These are phyloP conservation scores for Cichorium intybus DNA, from an alignment of 140 eudicot species.

Conservation along the genomic window DNA sequence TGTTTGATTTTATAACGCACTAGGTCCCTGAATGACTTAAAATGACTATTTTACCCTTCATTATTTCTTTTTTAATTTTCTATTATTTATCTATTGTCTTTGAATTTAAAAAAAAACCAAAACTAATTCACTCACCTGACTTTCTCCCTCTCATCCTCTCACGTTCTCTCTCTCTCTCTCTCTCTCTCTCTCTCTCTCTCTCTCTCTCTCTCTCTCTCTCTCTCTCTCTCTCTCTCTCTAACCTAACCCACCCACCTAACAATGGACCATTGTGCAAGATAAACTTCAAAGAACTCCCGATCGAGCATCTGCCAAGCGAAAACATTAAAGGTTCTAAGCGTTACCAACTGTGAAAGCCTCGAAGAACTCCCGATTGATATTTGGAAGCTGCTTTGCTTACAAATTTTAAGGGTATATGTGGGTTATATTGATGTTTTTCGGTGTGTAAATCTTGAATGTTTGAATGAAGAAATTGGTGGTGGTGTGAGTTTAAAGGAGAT, in stretches of 20 bases:
- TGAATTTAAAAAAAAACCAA: too few relatives aligned
- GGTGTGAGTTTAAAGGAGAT: constrained; percentile 65
- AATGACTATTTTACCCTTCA: too few relatives aligned
- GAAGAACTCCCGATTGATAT: constrained; percentile 59
- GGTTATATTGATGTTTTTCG: constrained; percentile 69
- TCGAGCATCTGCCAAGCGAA: constrained; percentile 51
- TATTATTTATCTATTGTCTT: too few relatives aligned
- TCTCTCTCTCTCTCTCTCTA: too few relatives aligned
- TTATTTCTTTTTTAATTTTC: too few relatives aligned
- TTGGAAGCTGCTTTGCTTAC: constrained; percentile 40
- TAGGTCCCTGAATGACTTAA: too few relatives aligned
- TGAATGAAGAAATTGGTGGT: constrained; percentile 62
- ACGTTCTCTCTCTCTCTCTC: too few relatives aligned
- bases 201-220: too few relatives aligned
- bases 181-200: too few relatives aligned
- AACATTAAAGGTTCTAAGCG: constrained; percentile 50
- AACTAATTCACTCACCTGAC: too few relatives aligned
- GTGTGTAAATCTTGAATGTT: constrained; percentile 57
- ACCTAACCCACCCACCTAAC: constrained; percentile 76
- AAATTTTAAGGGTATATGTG: constrained; percentile 59
- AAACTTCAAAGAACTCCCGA: constrained; percentile 54
- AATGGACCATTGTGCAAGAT: constrained; percentile 86
- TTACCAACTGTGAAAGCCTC: constrained; percentile 81
- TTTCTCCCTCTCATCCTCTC: too few relatives aligned
- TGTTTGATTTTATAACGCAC: too few relatives aligned